Evolutionary conservation across 306 rosid species (phyloP).

Genomic region (Cicer arietinum): DNA sequence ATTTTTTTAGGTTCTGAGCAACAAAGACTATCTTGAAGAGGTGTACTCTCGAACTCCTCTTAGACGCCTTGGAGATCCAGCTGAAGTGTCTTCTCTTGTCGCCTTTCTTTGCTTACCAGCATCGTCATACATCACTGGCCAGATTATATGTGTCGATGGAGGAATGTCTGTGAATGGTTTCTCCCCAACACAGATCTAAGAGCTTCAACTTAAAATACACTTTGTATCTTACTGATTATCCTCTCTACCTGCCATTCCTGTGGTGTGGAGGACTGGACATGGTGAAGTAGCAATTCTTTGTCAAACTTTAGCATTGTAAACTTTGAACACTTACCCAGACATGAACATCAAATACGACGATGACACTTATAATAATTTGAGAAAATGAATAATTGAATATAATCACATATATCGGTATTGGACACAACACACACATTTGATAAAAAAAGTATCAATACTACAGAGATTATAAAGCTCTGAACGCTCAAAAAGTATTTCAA

Average conservation of each 20-base stretch:
- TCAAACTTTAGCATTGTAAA: no score
- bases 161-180: slow-evolving; percentile 79
- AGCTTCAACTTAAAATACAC: slow-evolving; percentile 22
- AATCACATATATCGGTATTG: no score
- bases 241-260: slow-evolving; percentile 1
- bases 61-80: slow-evolving; percentile 70
- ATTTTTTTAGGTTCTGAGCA: slow-evolving; percentile 62
- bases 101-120: slow-evolving; percentile 87
- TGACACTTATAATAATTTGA: no score
- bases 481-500: no score
- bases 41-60: slow-evolving; percentile 78
- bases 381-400: no score
- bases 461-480: no score
- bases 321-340: no score
- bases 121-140: slow-evolving; percentile 78
- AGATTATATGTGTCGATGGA: slow-evolving; percentile 77
- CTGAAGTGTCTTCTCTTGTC: slow-evolving; percentile 70
- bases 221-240: neutral
- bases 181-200: slow-evolving; percentile 49
- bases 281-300: neutral
- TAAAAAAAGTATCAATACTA: no score
- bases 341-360: no score
- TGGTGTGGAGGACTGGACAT: slow-evolving; percentile 1
- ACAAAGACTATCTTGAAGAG: slow-evolving; percentile 65
- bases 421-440: no score